These are phyloP conservation scores for Brachypodium distachyon DNA, from an alignment of 202 grass and related monocot genomes.

Conservation along the genomic window DNA sequence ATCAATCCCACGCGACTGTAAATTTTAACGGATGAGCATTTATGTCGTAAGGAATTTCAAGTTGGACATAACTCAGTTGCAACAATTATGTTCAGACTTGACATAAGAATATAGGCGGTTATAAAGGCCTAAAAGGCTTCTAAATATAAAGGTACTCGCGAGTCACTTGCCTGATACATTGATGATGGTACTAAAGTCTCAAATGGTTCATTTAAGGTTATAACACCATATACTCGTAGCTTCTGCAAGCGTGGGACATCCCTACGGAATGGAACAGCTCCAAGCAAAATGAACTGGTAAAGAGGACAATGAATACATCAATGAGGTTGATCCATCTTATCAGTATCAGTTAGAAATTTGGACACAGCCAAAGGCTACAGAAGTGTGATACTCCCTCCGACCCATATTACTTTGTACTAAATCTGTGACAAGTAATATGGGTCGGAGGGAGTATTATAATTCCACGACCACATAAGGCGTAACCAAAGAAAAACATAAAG, in stretches of 20 bases:
- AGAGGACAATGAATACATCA: neutral
- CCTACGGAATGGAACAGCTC: constrained; percentile 81
- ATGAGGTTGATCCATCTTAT: neutral
- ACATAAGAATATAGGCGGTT: neutral
- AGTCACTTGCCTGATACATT: constrained; percentile 59
- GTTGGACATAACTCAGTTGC: neutral
- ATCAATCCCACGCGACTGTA: constrained; percentile 68
- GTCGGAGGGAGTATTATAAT: neutral
- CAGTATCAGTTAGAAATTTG: neutral
- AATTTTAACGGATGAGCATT: constrained; percentile 25
- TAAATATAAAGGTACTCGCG: neutral
- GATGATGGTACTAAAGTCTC: constrained; percentile 81
- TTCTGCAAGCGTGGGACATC: constrained; percentile 68
- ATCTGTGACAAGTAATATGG: too few species aligned
- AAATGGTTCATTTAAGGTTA: constrained; percentile 90
- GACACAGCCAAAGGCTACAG: too few species aligned
- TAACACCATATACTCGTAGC: constrained; percentile 62
- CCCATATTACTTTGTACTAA: too few species aligned
- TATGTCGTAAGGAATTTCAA: neutral
- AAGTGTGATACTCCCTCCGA: too few species aligned
- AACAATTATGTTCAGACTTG: neutral
- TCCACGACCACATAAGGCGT: neutral
- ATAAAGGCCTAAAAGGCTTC: neutral
- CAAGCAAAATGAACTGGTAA: constrained; percentile 76
- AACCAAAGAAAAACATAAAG: neutral